Evolutionary conservation across 2,329 filamentous ascomycete genomes (phyloP), one percentile per base, ranked within the genome.

Genomic region (Bipolaris bicolor): DNA sequence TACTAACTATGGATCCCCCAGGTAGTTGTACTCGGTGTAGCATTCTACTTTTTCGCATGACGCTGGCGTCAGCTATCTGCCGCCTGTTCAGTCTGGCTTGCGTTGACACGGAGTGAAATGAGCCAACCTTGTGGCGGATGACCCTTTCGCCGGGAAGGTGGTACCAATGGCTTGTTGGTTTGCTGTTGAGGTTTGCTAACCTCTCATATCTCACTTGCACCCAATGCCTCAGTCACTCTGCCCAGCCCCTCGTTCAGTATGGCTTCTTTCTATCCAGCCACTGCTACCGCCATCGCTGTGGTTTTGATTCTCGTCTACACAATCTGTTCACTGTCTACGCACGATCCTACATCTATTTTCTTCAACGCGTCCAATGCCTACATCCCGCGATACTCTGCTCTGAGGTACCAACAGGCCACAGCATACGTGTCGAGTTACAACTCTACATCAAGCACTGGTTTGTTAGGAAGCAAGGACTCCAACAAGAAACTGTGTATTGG

Each of bases 401-500:
- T 74, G 15, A 64, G 73, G 26, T 67, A 63, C 24, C 49, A 68
- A 11, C 67, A 76, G 53, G 74, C 74, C 49, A 64, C 66, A 16
- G 60, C 55, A 9, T 74, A 68, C 50, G 60, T 76, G 18, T 41
- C 59, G 15, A 41, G 63, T 3, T 65, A 62, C 40, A 65, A 68
- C 56, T 47, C 59, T 37, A 54, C 63, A 9, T 64, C 58, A 15
- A 55, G 62, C 11, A 31, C 55, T 18, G 66, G 64, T 26, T 51
- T 60, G 13, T 51, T 53, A 20, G 43, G 51, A 7, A 56, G 62
- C 31, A 55, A 55, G 45, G 62, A 66, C 16, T 20, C 16, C 16
- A 31, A n/a, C 40, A 52, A 65, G 49, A 70, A 71, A 44, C 57
- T 82, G 9, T 83, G 81, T 52, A 64, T 83, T 2, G 80, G 79